Evolutionary conservation across 2,329 filamentous ascomycete species (phyloP).

Genomic region (Exophiala phaeomuriformis): DNA sequence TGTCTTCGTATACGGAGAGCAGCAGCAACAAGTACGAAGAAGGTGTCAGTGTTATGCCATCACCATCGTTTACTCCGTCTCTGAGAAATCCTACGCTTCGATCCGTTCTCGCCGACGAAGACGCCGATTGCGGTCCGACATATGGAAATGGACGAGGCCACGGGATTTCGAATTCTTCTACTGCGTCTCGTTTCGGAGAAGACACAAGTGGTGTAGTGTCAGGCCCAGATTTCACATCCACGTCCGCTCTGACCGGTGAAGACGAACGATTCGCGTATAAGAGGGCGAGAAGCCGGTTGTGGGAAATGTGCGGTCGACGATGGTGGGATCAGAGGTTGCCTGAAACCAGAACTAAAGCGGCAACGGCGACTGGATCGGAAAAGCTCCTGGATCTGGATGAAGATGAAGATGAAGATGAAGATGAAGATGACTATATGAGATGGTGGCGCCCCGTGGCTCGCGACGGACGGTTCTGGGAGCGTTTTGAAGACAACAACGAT

Average conservation of each 20-base stretch:
- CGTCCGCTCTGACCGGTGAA: constrained; percentile 65
- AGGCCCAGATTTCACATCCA: constrained; percentile 59
- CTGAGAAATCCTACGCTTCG: constrained; percentile 22
- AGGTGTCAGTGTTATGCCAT: neutral
- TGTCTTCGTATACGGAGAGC: constrained; percentile 53
- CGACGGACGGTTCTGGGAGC: constrained; percentile 62
- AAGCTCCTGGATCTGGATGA: too few relatives aligned
- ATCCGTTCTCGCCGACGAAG: constrained; percentile 30
- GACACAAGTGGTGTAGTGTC: too few relatives aligned
- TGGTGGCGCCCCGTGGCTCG: constrained; percentile 64
- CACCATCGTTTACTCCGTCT: constrained; percentile 7
- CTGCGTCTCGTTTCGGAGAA: neutral
- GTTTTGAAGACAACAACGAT: neutral
- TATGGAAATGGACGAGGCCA: constrained; percentile 28
- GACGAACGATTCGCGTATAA: constrained; percentile 78
- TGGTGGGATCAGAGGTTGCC: constrained; percentile 56
- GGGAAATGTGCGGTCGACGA: constrained; percentile 67
- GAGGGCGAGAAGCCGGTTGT: constrained; percentile 66
- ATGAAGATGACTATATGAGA: constrained; percentile 38
- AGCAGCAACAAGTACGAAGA: constrained; percentile 20
- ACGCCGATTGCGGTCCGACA: constrained; percentile 31
- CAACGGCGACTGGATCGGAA: neutral
- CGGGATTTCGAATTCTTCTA: constrained; percentile 21
- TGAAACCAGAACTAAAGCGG: neutral
- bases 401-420: constrained; percentile 31